phyloP scores from a whole-genome alignment of 768 basidiomycete genomes.

The Naganishia onofrii region DNA sequence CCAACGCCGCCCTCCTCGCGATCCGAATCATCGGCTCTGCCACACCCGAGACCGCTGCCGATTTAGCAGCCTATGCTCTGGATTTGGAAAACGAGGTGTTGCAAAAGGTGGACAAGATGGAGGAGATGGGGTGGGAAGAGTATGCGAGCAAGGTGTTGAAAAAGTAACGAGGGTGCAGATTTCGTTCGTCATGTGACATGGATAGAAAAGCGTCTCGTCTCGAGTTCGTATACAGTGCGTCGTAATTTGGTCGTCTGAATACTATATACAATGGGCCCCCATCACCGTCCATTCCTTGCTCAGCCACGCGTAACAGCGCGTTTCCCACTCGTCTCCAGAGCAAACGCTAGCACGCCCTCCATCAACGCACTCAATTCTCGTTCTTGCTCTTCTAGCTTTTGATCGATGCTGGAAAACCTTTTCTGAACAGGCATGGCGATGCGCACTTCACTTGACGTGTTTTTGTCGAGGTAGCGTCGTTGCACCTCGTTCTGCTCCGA shows the following conservation, averaged over 20 bases:
- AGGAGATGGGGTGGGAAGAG: conserved; percentile 78
- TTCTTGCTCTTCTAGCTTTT: conserved; percentile 44
- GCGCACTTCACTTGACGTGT: background rate
- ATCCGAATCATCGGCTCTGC: conserved; percentile 77
- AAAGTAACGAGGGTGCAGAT: conserved; percentile 42
- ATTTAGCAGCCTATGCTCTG: conserved; percentile 73
- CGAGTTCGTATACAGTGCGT: conserved; percentile 3
- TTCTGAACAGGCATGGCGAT: conserved; percentile 37
- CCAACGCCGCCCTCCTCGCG: conserved; percentile 87
- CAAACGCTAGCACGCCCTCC: conserved; percentile 23
- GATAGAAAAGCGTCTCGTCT: background rate
- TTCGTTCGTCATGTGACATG: background rate
- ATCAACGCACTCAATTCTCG: conserved; percentile 48
- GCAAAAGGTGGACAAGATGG: conserved; percentile 71
- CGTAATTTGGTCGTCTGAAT: background rate
- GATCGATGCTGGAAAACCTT: conserved; percentile 37
- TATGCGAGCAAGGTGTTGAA: conserved; percentile 59
- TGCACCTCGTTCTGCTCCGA: conserved; percentile 41
- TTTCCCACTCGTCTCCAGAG: conserved; percentile 8
- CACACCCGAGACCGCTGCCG: conserved; percentile 63
- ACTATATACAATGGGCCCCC: background rate
- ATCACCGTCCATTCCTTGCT: background rate
- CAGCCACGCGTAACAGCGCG: background rate
- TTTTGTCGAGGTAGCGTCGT: conserved; percentile 36
- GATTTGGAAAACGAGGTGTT: conserved; percentile 71